These are phyloP conservation scores for Puccinellia tenuiflora DNA, from an alignment of 176 grass and related monocot genomes.

Conservation along the genomic window DNA sequence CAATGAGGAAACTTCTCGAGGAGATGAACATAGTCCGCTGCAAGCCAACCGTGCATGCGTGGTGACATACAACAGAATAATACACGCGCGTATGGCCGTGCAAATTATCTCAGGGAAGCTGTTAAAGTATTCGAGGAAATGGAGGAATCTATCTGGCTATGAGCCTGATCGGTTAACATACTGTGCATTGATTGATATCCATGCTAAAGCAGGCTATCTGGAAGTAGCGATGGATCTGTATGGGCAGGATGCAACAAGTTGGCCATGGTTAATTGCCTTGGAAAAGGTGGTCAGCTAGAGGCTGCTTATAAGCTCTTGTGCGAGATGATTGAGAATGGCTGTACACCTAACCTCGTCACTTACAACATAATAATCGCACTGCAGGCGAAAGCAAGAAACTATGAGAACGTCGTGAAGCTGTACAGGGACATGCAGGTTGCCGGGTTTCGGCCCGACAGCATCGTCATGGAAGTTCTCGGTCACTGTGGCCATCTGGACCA, in stretches of 20 bases:
- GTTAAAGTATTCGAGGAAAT: constrained; percentile 86
- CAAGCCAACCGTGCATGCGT: constrained; percentile 80
- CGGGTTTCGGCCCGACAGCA: constrained; percentile 93
- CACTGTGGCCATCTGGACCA: constrained; percentile 79
- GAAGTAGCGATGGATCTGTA: constrained; percentile 81
- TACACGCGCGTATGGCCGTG: constrained; percentile 80
- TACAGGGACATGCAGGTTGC: constrained; percentile 93
- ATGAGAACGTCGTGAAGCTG: constrained; percentile 81
- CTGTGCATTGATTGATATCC: constrained; percentile 89
- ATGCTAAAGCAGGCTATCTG: constrained; percentile 91
- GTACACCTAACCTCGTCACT: constrained; percentile 87
- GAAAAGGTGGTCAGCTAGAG: constrained; percentile 75
- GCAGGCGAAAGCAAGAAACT: constrained; percentile 91
- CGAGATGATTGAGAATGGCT: constrained; percentile 89
- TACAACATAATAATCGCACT: constrained; percentile 96
- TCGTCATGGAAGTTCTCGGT: constrained; percentile 91
- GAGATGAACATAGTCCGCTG: constrained; percentile 71
- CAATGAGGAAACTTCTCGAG: constrained; percentile 74
- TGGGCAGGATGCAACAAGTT: constrained; percentile 62
- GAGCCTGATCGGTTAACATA: constrained; percentile 84
- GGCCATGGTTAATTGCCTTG: constrained; percentile 98
- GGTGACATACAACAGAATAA: constrained; percentile 94
- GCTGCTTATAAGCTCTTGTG: constrained; percentile 80
- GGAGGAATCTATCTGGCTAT: constrained; percentile 58
- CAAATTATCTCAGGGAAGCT: constrained; percentile 82